Evolutionary conservation across 2,329 filamentous ascomycete genomes (phyloP).

Genomic region (Fusarium devonianum): DNA sequence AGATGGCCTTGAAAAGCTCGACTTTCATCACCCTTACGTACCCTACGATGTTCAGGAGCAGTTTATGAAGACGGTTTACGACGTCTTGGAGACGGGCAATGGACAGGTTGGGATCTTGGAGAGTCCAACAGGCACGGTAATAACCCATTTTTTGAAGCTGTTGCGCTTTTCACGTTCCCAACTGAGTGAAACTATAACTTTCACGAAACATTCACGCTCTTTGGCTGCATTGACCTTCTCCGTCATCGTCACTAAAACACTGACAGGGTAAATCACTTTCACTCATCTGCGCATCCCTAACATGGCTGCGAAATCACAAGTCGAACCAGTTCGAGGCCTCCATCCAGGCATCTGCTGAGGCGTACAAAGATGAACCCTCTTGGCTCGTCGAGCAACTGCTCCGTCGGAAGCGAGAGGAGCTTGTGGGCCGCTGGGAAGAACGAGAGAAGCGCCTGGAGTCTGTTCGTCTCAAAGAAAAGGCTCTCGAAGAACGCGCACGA

Average conservation of each 20-base stretch:
- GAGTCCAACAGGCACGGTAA: constrained; percentile 83
- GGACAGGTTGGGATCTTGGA: constrained; percentile 89
- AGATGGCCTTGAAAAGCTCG: constrained; percentile 45
- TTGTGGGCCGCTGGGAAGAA: constrained; percentile 72
- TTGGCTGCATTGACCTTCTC: no score
- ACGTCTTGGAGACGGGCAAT: constrained; percentile 72
- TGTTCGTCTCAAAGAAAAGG: constrained; percentile 69
- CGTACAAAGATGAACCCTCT: constrained; percentile 73
- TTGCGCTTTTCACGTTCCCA: no score
- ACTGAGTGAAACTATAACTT: no score
- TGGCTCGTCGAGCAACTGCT: constrained; percentile 86
- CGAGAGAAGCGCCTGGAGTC: constrained; percentile 74
- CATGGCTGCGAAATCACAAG: constrained; percentile 89
- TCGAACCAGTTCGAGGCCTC: constrained; percentile 62
- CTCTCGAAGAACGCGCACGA: constrained; percentile 58
- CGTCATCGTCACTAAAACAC: constrained; percentile 22
- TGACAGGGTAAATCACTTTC: constrained; percentile 87
- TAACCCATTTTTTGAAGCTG: neutral
- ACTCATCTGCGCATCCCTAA: constrained; percentile 85
- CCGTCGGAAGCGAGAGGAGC: constrained; percentile 70
- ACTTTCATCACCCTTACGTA: constrained; percentile 87
- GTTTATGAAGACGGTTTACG: constrained; percentile 86
- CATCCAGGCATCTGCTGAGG: constrained; percentile 53
- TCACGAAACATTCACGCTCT: no score
- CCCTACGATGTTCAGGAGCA: constrained; percentile 88